Conservation (phyloP, 495 filamentous ascomycete species). For the Talaromyces ruber region DNA sequence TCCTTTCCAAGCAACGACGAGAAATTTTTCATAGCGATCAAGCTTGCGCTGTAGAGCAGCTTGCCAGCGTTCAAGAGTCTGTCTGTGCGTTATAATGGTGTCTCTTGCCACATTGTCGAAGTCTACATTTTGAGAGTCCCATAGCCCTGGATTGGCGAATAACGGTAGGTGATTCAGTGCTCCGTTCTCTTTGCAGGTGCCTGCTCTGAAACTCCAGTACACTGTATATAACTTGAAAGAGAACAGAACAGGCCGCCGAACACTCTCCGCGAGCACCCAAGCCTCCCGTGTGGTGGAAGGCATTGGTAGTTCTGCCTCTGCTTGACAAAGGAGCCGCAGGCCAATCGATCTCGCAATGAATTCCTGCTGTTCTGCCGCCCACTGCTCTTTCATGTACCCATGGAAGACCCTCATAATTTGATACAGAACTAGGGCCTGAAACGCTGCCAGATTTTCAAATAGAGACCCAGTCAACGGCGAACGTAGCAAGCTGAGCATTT, state of each 20-base stretch:
- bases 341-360: not conserved
- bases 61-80: not conserved
- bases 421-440: constrained; percentile 1
- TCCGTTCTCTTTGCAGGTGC: not conserved
- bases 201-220: constrained; percentile 16
- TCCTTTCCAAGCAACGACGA: not conserved
- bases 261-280: constrained; percentile 38
- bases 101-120: not conserved
- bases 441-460: not conserved
- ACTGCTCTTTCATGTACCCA: not conserved
- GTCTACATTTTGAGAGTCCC: not conserved
- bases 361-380: not conserved
- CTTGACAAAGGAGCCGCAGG: not conserved
- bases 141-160: not conserved
- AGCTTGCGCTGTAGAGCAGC: not conserved
- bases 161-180: not conserved
- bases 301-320: not conserved
- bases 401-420: constrained; percentile 1
- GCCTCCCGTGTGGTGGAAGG: constrained; percentile 1
- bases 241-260: constrained; percentile 33
- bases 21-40: not conserved
- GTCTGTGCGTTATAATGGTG: not conserved
- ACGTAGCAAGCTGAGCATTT: not conserved
- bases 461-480: not conserved
- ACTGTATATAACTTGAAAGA: constrained; percentile 25